Base-by-base conservation (phyloP, 1,284 basidiomycete species). In the Ceratobasidium papillatum region DNA sequence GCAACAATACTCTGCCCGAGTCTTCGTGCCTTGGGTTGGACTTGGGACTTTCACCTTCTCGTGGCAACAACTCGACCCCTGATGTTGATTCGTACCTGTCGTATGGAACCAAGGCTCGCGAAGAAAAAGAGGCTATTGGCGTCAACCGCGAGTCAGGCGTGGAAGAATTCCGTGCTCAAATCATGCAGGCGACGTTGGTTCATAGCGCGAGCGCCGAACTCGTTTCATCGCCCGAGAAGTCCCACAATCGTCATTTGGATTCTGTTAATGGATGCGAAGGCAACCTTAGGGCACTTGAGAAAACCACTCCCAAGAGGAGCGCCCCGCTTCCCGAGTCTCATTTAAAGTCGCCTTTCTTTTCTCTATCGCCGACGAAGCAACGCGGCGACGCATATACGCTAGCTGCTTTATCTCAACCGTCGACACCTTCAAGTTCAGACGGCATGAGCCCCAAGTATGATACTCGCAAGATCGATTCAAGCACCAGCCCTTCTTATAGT, bases 11-110 rank as follows among this genome's bases (percentile, higher is more conserved):
- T 27, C 47, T 5, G 11, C 11, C 51, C 52, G 36, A 69, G 49
- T 19, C 41, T 36, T 69, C 66, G n/a, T 69, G 66, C 38, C 66
- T 69, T 14, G 66, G 66, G 2, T 36, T 69, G 4, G 66, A 69
- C 22, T 32, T 69, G 51, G 66, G 66, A 32, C 36, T 45, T 30
- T 22, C 36, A 0, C 27, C 38, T 22, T 36, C 36, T 45, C 1
- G 17, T 5, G 25, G 5, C 52, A 47, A 68, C 19, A 25, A 14
- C 22, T 4, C 41, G 14, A 27, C 25, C 11, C 17, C 47, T 19
- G 25, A 34, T 22, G 5, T 7, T 30, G 45, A 34, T n/a, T 51
- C 61, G 3, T 63, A 43, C 25, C 2, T 43, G 8, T 2, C 19
- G 17, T 27, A 14, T n/a, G 61, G 36, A 41, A 2, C 4, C 25